Evolutionary conservation across 495 filamentous ascomycete genomes (phyloP), one percentile per base, ranked within the genome.

Genomic region (Neurospora cerealis): DNA sequence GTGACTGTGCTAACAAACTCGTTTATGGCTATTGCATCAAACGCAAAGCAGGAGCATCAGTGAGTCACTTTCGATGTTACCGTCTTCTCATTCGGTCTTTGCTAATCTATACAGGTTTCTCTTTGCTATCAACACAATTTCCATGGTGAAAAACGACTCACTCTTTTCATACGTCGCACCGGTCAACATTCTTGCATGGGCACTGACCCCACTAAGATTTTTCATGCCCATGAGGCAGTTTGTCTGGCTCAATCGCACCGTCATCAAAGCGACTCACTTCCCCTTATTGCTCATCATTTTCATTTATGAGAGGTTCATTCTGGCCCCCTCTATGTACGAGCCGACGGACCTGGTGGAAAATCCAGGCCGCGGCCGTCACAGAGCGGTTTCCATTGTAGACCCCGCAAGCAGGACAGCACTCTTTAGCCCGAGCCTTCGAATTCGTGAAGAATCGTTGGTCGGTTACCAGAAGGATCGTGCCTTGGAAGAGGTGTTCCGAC

Each of bases 71-170:
- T 15, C 24, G 5, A 0, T 11, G 70, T 13, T 38, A 0, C 13
- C 48, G 21, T 38, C 17, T 36, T 36, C 28, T 1, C 11, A 11
- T n/a, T 2, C n/a, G 13, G 0, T 28, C 46, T n/a, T 39, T 71
- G 42, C 76, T 75, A 41, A 77, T 60, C 19, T 1, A 10, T 11
- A 10, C 46, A 86, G 85, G 70, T 97, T 97, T 77, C 83, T 97
- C 5, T 96, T 98, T 79, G 93, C 95, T 7, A 92, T 97, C 80
- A 97, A 97, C 76, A 94, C 93, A 7, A 94, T 97, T 44, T 96
- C 94, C 5, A 93, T 98, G 92, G 95, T 97, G 70, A 98, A 98
- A 79, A 96, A 93, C 28, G 94, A 98, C 79, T 92, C 93, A 0
- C 85, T 97, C 0, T 98, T 97, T 83, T 95, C 93, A 17, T 97